These are phyloP conservation scores for Xanthoparmelia taractica DNA, from an alignment of 495 filamentous ascomycete species.

Conservation along the genomic window DNA sequence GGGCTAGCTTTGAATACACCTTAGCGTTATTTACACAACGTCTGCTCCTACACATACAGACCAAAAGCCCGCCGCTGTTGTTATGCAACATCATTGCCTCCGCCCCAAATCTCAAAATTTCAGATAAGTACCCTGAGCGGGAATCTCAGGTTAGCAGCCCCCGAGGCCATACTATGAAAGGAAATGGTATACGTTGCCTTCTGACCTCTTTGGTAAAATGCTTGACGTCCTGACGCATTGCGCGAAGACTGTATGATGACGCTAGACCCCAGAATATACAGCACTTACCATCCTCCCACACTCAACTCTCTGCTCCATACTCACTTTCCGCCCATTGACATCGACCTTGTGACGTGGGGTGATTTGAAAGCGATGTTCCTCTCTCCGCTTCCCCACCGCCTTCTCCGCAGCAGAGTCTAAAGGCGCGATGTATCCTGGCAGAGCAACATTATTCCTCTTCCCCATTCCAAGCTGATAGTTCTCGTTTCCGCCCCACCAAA, in stretches of 20 bases:
- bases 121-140: too few relatives aligned
- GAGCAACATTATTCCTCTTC: conserved; percentile 67
- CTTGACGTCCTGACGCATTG: neutral
- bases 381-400: conserved; percentile 42
- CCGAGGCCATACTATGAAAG: too few relatives aligned
- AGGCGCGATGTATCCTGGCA: conserved; percentile 71
- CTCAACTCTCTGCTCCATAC: conserved; percentile 79
- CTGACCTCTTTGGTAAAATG: too few relatives aligned
- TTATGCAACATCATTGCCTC: too few relatives aligned
- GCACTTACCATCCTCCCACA: conserved; percentile 80
- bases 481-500: conserved; percentile 95
- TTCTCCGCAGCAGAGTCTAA: conserved; percentile 49
- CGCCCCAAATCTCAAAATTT: too few relatives aligned
- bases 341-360: conserved; percentile 67
- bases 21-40: too few relatives aligned
- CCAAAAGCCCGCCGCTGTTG: too few relatives aligned
- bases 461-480: conserved; percentile 87
- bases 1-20: too few relatives aligned
- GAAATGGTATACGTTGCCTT: too few relatives aligned
- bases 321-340: conserved; percentile 55
- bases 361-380: conserved; percentile 75
- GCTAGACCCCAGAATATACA: conserved; percentile 53
- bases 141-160: too few relatives aligned
- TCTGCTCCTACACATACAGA: too few relatives aligned
- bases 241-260: neutral